Base-by-base conservation (phyloP, 2,329 filamentous ascomycete genomes). In the Phaeosphaeriaceae sp. region DNA sequence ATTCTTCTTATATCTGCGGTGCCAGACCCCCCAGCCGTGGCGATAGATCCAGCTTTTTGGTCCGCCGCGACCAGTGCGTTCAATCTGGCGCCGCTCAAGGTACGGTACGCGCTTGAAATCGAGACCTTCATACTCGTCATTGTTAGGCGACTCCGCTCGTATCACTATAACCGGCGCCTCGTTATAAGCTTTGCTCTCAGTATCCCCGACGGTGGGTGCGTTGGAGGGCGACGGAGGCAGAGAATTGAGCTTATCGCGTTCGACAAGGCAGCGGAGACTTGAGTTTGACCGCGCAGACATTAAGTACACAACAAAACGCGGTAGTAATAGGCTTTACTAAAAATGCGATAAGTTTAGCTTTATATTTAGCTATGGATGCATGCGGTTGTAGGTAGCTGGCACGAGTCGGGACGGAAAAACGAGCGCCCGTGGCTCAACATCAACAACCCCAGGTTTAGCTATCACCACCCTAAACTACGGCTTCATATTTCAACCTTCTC, bases 21-120 rank as follows among this genome's bases (percentile, higher is more conserved):
- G 48, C 38, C 32, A 46, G 20, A 51, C 45, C n/a, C 6, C 21
- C 45, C 38, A 48, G 37, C 45, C 45, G 38, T 48, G 21, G 37
- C 32, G 23, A 28, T 48, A 48, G 15, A 48, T 42, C 45, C 38
- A 36, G 45, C 37, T 48, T 36, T 20, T 41, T 41, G n/a, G 26
- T 15, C 21, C 34, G 13, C 17, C 12, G 32, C 43, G 30, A 17
- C 43, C 23, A 34, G 21, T 33, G 40, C 28, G 46, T 32, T 39
- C 46, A 18, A 18, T 26, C 18, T 48, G 38, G 36, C 41, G 48
- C 17, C 35, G 40, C 41, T 51, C 42, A 12, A 51, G 43, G 42
- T 51, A 38, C 21, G 38, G 48, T 20, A 51, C 37, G 17, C 48
- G 48, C 34, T 51, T 36, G 30, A 43, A 46, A 42, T 42, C 42